These are phyloP conservation scores for Massariosphaeria phaeospora DNA, from an alignment of 495 filamentous ascomycete species.

Conservation along the genomic window DNA sequence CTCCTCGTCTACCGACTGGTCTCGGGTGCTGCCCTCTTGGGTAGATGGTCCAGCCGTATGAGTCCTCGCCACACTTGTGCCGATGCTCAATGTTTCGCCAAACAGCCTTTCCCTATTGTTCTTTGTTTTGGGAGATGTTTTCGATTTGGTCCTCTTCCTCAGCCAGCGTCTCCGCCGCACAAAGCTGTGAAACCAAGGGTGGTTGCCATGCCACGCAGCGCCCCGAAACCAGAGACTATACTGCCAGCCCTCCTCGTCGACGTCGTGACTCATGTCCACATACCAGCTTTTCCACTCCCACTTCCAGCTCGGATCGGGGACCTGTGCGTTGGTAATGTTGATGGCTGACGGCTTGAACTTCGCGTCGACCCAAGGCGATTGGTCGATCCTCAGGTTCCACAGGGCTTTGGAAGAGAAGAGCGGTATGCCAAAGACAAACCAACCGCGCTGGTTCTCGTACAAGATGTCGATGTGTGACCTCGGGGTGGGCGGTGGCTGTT, in stretches of 20 bases:
- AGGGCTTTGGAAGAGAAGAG: slow-evolving; percentile 82
- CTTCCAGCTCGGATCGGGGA: slow-evolving; percentile 92
- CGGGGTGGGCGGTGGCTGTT: slow-evolving; percentile 13
- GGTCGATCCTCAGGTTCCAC: slow-evolving; percentile 68
- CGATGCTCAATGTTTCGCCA: slow-evolving; percentile 81
- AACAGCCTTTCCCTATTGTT: slow-evolving; percentile 51
- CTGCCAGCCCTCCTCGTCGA: slow-evolving; percentile 92
- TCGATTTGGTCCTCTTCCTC: slow-evolving; percentile 66
- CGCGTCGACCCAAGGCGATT: slow-evolving; percentile 75
- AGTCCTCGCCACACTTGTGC: slow-evolving; percentile 40
- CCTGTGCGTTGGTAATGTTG: slow-evolving; percentile 82
- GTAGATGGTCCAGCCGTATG: slow-evolving; percentile 24
- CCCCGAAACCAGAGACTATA: slow-evolving; percentile 80
- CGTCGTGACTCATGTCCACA: slow-evolving; percentile 80
- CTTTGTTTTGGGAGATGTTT: slow-evolving; percentile 36
- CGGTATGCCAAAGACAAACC: slow-evolving; percentile 80
- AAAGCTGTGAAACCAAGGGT: slow-evolving; percentile 88
- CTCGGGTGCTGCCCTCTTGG: not conserved
- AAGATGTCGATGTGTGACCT: slow-evolving; percentile 70
- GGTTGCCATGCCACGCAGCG: slow-evolving; percentile 86
- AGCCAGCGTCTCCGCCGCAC: slow-evolving; percentile 87
- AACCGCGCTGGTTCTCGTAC: slow-evolving; percentile 70
- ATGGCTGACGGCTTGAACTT: slow-evolving; percentile 69
- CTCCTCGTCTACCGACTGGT: slow-evolving; percentile 45
- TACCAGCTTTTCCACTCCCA: slow-evolving; percentile 96